Conservation (phyloP, 768 basidiomycete species). For the Suillus luteus region DNA sequence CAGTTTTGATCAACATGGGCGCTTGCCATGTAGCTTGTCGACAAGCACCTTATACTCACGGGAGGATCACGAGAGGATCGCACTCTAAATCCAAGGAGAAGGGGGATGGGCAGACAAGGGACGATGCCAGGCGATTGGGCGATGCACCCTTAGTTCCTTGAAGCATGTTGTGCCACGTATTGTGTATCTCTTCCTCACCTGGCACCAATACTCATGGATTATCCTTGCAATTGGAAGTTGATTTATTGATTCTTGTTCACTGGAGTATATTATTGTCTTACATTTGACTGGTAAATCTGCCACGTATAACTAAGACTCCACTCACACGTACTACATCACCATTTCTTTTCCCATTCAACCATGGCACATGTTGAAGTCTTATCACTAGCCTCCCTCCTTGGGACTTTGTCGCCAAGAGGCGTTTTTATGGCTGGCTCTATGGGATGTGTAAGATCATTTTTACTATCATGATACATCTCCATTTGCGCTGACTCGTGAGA, state of each 20-base stretch:
- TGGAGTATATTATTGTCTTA: neutral
- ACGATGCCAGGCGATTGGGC: slow-evolving; percentile 56
- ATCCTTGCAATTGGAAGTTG: neutral
- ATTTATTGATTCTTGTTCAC: neutral
- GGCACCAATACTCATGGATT: neutral
- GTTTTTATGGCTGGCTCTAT: slow-evolving; percentile 63
- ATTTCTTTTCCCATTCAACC: neutral
- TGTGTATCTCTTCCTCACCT: neutral
- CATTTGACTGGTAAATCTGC: neutral
- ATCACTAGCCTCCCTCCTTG: slow-evolving; percentile 17
- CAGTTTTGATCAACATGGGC: slow-evolving; percentile 17
- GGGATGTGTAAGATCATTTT: slow-evolving; percentile 59
- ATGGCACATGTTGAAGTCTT: neutral
- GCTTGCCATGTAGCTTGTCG: slow-evolving; percentile 56
- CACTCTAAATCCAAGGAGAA: slow-evolving; percentile 47
- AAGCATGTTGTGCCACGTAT: neutral
- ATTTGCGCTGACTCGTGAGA: neutral
- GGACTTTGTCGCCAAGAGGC: slow-evolving; percentile 25
- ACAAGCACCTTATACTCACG: slow-evolving; percentile 69
- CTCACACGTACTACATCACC: neutral
- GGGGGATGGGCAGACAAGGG: slow-evolving; percentile 48
- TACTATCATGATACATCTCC: neutral
- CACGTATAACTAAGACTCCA: neutral
- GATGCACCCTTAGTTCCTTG: slow-evolving; percentile 40
- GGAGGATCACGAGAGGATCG: slow-evolving; percentile 57